Conservation (phyloP, 768 basidiomycete genomes). For the Phallus indusiatus region DNA sequence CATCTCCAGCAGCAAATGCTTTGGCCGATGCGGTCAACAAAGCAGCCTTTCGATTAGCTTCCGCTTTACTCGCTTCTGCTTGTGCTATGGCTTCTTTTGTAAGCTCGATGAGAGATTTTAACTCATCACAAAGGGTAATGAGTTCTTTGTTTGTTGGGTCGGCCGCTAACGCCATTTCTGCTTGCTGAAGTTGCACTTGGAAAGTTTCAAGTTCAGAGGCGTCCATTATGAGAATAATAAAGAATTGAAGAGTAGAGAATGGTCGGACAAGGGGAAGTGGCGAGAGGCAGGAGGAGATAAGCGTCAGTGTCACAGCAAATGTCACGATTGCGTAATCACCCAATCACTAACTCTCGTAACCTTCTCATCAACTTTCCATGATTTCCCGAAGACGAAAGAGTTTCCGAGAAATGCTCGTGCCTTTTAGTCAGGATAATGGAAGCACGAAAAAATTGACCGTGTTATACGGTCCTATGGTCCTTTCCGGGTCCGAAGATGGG, state of each 20-base stretch:
- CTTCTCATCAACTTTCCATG: too few relatives aligned
- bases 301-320: not conserved
- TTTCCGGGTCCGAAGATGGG: too few relatives aligned
- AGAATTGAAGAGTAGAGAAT: not conserved
- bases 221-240: constrained; percentile 29
- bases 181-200: constrained; percentile 83
- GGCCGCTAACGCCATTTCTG: constrained; percentile 65
- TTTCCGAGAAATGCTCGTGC: too few relatives aligned
- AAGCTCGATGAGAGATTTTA: constrained; percentile 76
- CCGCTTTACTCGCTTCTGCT: constrained; percentile 48
- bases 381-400: too few relatives aligned
- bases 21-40: constrained; percentile 35
- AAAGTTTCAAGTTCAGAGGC: constrained; percentile 80
- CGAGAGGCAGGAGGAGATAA: not conserved
- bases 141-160: constrained; percentile 74
- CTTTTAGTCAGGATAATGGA: too few relatives aligned
- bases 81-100: constrained; percentile 65
- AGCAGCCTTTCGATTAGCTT: constrained; percentile 45
- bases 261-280: not conserved
- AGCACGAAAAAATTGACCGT: too few relatives aligned
- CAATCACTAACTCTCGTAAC: too few relatives aligned
- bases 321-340: not conserved
- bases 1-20: constrained; percentile 67
- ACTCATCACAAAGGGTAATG: constrained; percentile 60
- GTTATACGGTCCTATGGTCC: too few relatives aligned